A percentile compares a stretch with the other conserved stretches of the same genome.
phyloP scores from a whole-genome alignment of 768 basidiomycete genomes.

The Lactifluus hygrophoroides region DNA sequence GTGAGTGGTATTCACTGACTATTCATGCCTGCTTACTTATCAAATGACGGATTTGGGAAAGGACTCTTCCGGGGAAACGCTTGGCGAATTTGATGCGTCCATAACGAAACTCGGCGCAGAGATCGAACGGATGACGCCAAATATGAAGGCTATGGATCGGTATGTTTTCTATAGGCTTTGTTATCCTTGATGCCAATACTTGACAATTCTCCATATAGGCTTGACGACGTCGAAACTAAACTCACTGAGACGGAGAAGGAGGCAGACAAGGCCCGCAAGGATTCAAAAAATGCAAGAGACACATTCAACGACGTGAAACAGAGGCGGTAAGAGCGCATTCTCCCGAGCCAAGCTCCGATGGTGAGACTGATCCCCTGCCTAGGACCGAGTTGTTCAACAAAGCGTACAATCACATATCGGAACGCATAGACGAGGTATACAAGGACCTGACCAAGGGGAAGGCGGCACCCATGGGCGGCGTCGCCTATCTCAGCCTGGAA shows the following conservation, averaged over 20 bases:
- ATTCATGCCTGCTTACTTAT: not conserved
- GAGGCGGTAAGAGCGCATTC: constrained; percentile 44
- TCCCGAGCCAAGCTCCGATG: not conserved
- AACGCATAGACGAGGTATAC: constrained; percentile 91
- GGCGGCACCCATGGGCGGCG: constrained; percentile 88
- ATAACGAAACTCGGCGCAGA: constrained; percentile 65
- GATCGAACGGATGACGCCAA: constrained; percentile 91
- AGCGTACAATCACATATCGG: constrained; percentile 94
- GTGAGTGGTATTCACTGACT: constrained; percentile 29
- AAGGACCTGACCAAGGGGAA: constrained; percentile 97
- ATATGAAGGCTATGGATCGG: constrained; percentile 94
- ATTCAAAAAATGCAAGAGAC: constrained; percentile 85
- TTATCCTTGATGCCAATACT: not conserved
- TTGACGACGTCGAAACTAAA: constrained; percentile 79
- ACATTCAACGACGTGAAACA: constrained; percentile 84
- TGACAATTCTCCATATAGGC: constrained; percentile 31
- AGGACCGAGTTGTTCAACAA: constrained; percentile 87
- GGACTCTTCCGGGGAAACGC: constrained; percentile 53
- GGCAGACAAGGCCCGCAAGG: constrained; percentile 85
- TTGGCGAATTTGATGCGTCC: constrained; percentile 65
- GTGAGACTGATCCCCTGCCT: not conserved
- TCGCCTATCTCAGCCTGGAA: constrained; percentile 92
- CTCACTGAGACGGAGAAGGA: constrained; percentile 86
- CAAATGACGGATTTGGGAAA: constrained; percentile 22
- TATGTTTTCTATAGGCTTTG: constrained; percentile 27